Evolutionary conservation across 2,329 filamentous ascomycete genomes (phyloP), one percentile per base, ranked within the genome.

Genomic region (Laburnicola sp.): DNA sequence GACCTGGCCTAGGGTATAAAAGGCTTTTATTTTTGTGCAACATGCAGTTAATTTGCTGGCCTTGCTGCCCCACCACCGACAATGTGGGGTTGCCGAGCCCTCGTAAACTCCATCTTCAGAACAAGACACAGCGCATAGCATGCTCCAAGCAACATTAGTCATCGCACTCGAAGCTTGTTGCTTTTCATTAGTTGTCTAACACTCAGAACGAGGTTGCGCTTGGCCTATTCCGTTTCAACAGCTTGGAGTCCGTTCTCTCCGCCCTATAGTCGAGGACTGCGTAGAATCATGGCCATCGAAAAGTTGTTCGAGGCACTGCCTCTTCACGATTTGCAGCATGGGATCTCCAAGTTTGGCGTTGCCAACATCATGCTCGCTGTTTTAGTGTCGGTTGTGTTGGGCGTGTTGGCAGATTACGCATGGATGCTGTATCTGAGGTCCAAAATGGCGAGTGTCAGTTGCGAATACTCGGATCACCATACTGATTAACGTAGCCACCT

Each of bases 401-500:
- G 60, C 2, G 49, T 71, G 5, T 56, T 69, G n/a, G 61, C 51
- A 21, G 79, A 82, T 56, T 82, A 81, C 63, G 69, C 59, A 4
- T 74, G 74, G 57, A 81, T 82, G 78, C 64, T 82, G 43, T 76
- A 75, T 52, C 65, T 80, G 63, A 69, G 78, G 39, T 75, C 72
- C 1, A 78, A 76, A 54, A 78, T 81, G 74, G 76, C 77, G 43
- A 30, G 57, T 42, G 5, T 30, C 41, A n/a, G 28, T 26, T n/a
- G 11, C 7, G 31, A 5, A 43, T 11, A 31, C 50, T 35, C 28
- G 6, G 21, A 7, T 5, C 28, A 30, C 23, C 30, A 32, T 32
- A 21, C 49, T 64, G 16, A 58, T 21, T 11, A 3, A 34, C 36
- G 49, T 46, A 81, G 78, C 81, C 81, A 0, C 81, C 81, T 2